Evolutionary conservation across 176 grass and related monocot species (phyloP), one percentile per base, ranked within the genome.

Genomic region (Musa itinerans): DNA sequence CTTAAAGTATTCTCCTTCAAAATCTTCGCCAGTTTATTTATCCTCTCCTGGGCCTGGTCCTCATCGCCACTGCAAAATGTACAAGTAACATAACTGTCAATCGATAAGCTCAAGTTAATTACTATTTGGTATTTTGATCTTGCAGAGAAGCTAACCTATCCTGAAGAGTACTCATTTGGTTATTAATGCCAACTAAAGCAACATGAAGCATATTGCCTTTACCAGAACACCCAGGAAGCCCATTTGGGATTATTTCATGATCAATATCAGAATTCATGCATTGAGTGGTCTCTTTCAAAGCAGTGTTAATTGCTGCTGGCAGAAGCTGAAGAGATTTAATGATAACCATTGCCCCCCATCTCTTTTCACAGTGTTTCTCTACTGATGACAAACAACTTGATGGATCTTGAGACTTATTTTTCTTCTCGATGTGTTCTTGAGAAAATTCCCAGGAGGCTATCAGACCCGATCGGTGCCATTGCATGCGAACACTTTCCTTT

Each of bases 101-200:
- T 10, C 23, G 52, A 81, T 29, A 65, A 11, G 80, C 21, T 79
- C 58, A 61, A 20, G 68, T 69, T 74, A 59, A 66, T 78, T 63
- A 59, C 22, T 34, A 24, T 65, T 65, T 77, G 24, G 14, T 27
- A 27, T 27, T 65, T 77, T 24, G 8, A 1, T 15, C n/a, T 26
- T 25, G 12, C 9, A 79, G 24, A 78, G 56, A 76, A 71, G 68
- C 70, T 0, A 83, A 99, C 96, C 96, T 99, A 70, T 99, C 96
- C 87, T 99, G 96, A 69, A 99, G 91, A 58, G 83, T 87, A 76
- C 96, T 89, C 96, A 99, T 95, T 81, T 90, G 96, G 80, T 99
- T 99, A 78, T 89, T 99, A 78, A 99, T 99, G 82, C 96, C 96
- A 89, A 95, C 91, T 81, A 99, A 76, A 78, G 90, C 95, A 69